Evolutionary conservation across 768 basidiomycete species (phyloP), one percentile per base, ranked within the genome.

Genomic region (Mycena filopes): DNA sequence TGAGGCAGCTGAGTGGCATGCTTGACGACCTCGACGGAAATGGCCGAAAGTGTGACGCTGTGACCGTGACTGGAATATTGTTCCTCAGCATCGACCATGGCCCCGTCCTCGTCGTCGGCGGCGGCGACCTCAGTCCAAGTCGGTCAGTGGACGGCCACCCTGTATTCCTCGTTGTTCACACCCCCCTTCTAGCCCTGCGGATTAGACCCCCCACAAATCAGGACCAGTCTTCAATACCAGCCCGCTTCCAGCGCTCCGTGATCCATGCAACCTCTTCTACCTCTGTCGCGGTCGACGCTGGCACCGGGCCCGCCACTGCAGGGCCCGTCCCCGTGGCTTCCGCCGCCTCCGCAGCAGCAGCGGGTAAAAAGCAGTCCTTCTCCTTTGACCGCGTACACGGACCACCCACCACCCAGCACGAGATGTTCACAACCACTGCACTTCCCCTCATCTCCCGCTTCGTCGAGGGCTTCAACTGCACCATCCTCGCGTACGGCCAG

Each of bases 401-500:
- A 3, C 95, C 93, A n/a, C 82, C 87, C 29, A 89, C 93, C 38
- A 91, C 89, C 0, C 98, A 99, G 75, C 87, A 91, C 78, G 87
- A 89, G 29, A 86, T 98, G 70, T 99, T 94, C 78, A 90, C 89
- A 31, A 85, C 86, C 8, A 96, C 96, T 40, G 92, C 94, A 23
- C 85, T 90, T 47, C 94, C 94, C 13, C 90, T 97, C 73, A 84
- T 96, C 66, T 86, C 89, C 29, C 91, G 93, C 70, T 97, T 97
- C 76, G 74, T 95, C 31, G 94, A 96, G 73, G 97, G 97, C 6
- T 96, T 96, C 78, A 99, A 99, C 81, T 97, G 96, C 67, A 99
- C 98, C 13, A 92, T 99, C 59, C 88, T 99, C 69, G 98, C 98
- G 54, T 99, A 99, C 78, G 97, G 97, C 40, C 97, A 98, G 77